phyloP scores from a whole-genome alignment of 306 rosid species.

The Cucurbita ficifolia region DNA sequence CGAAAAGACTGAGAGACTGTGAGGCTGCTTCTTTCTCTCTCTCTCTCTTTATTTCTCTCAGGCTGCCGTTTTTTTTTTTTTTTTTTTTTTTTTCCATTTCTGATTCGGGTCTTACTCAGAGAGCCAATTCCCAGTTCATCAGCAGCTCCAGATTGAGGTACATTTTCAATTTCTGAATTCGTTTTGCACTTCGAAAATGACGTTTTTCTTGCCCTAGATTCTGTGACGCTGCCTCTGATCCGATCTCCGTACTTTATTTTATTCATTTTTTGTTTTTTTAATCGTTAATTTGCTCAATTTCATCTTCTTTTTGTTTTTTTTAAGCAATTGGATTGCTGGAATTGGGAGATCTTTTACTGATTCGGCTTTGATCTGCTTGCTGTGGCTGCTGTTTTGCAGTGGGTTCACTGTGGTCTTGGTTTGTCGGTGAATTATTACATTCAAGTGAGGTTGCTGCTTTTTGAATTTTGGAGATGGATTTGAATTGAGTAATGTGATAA shows the following conservation, averaged over 20 bases:
- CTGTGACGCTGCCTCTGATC: conserved; percentile 32
- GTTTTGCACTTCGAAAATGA: conserved; percentile 4
- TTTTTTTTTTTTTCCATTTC: not conserved
- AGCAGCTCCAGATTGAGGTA: not conserved
- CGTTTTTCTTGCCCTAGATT: conserved; percentile 33
- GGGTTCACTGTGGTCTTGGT: conserved; percentile 10
- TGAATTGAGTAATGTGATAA: conserved; percentile 6
- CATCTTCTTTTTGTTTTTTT: not conserved
- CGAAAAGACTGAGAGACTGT: conserved; percentile 26
- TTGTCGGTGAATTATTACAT: not conserved
- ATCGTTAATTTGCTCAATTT: not conserved
- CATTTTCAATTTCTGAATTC: not conserved
- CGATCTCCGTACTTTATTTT: conserved; percentile 20
- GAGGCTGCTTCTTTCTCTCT: conserved; percentile 5
- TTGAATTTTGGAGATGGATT: conserved; percentile 2
- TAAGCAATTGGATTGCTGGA: not conserved
- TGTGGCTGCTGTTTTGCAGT: conserved; percentile 9
- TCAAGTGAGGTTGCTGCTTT: not conserved
- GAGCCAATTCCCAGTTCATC: conserved; percentile 4
- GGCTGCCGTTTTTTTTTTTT: not conserved
- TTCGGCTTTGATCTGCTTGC: conserved; percentile 12
- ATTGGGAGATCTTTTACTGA: conserved; percentile 31
- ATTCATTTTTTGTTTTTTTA: not conserved
- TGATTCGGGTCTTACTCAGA: conserved; percentile 10
- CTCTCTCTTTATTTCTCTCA: conserved; percentile 7